Percentiles rank a stretch among this genome's conserved stretches.
Conservation (phyloP, 2,329 filamentous ascomycete genomes). For the Stachybotrys echinatus region DNA sequence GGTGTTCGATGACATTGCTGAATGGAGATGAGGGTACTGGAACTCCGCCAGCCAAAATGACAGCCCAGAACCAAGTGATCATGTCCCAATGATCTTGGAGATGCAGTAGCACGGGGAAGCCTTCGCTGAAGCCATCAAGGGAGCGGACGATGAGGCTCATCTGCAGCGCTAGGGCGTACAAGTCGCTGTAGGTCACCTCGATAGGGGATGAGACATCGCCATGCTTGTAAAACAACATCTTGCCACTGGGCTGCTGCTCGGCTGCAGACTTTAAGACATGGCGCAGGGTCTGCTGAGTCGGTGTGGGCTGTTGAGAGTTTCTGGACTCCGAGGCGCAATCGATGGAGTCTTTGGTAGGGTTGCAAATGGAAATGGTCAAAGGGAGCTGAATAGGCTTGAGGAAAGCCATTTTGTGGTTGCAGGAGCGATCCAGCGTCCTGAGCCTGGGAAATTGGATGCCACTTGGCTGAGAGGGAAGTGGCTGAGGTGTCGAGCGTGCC, state of each 20-base stretch:
- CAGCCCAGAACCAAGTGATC: conserved; percentile 5
- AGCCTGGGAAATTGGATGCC: not conserved
- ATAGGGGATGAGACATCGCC: not conserved
- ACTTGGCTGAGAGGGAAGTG: not conserved
- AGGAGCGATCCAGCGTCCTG: not conserved
- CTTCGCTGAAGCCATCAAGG: not conserved
- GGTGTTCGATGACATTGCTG: conserved; percentile 1
- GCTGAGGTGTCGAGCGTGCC: not conserved
- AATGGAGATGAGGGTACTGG: conserved; percentile 2
- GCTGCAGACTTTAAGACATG: not conserved
- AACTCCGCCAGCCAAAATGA: conserved; percentile 1
- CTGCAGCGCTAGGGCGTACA: not conserved
- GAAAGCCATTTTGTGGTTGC: not conserved
- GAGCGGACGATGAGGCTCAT: not conserved
- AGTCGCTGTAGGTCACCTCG: not conserved
- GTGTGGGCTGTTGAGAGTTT: not conserved
- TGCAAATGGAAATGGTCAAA: not conserved
- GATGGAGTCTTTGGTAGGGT: not conserved
- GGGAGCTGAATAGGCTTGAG: not conserved
- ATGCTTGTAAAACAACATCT: not conserved
- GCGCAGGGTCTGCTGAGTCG: not conserved
- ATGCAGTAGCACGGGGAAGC: conserved; percentile 1
- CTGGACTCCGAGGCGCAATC: not conserved
- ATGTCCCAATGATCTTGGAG: conserved; percentile 4
- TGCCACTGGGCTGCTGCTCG: not conserved